Evolutionary conservation across 2,329 filamentous ascomycete species (phyloP).

Genomic region (Madurella fahalii): DNA sequence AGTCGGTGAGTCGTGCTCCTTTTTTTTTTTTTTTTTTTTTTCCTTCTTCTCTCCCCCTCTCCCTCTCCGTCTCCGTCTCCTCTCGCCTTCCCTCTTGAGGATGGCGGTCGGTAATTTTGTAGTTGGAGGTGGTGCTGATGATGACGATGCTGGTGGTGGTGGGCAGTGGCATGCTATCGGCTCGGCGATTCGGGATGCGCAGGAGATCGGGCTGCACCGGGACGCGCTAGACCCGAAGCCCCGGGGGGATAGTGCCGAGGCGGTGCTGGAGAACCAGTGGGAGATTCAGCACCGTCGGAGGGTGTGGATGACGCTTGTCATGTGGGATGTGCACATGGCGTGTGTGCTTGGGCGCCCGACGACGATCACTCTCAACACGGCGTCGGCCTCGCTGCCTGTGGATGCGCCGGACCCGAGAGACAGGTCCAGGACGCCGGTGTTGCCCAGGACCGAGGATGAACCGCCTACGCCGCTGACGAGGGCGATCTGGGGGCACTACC

Average conservation of each 20-base stretch:
- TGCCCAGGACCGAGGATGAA: conserved; percentile 45
- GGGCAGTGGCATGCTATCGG: conserved; percentile 58
- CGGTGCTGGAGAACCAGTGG: conserved; percentile 55
- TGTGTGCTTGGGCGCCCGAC: conserved; percentile 53
- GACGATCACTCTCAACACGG: conserved; percentile 47
- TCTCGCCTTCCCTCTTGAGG: too few species aligned
- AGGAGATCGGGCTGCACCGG: conserved; percentile 58
- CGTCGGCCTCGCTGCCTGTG: conserved; percentile 47
- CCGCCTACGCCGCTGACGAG: conserved; percentile 55
- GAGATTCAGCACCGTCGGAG: conserved; percentile 51
- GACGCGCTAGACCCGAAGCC: conserved; percentile 50
- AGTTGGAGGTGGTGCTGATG: neutral
- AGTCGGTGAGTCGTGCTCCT: conserved; percentile 41
- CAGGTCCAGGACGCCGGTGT: conserved; percentile 44
- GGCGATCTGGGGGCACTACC: conserved; percentile 47
- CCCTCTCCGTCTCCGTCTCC: too few species aligned
- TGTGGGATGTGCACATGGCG: conserved; percentile 53
- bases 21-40: too few species aligned
- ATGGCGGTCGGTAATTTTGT: too few species aligned
- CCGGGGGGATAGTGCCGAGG: conserved; percentile 42
- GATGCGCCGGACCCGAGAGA: conserved; percentile 49
- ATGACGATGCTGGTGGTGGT: conserved; percentile 20
- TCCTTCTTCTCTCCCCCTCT: too few species aligned
- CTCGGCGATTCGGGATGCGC: conserved; percentile 56
- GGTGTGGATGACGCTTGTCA: conserved; percentile 52